Evolutionary conservation across 805 yeast species (phyloP).

Genomic region (Yarrowia bubula): DNA sequence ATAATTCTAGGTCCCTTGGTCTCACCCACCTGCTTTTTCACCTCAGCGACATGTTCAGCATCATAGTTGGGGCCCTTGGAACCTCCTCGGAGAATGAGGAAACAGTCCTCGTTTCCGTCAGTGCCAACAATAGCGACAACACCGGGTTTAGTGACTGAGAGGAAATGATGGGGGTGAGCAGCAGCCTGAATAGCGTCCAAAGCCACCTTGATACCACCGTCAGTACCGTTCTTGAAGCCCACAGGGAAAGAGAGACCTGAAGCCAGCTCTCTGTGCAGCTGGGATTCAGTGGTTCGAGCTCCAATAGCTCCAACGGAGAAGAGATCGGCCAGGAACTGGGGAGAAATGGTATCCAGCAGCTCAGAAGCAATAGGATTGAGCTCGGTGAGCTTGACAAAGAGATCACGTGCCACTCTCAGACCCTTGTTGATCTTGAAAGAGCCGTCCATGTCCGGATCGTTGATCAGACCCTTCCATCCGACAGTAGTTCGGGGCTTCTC

Average conservation of each 20-base stretch:
- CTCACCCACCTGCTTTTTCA: conserved; percentile 52
- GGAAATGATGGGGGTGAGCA: conserved; percentile 87
- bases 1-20: conserved; percentile 62
- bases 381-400: conserved; percentile 80
- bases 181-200: conserved; percentile 93
- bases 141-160: conserved; percentile 94
- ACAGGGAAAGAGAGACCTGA: conserved; percentile 97
- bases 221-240: conserved; percentile 98
- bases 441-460: conserved; percentile 94
- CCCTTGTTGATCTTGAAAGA: conserved; percentile 95
- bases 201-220: conserved; percentile 92
- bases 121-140: conserved; percentile 95
- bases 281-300: conserved; percentile 98
- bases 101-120: conserved; percentile 86
- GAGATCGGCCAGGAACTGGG: conserved; percentile 89
- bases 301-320: conserved; percentile 98
- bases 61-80: conserved; percentile 90
- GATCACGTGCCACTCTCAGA: conserved; percentile 78
- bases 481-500: conserved; percentile 99
- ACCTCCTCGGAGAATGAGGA: conserved; percentile 94
- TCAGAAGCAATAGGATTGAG: conserved; percentile 92
- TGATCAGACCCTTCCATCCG: conserved; percentile 98
- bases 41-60: conserved; percentile 63
- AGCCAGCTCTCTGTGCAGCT: conserved; percentile 93
- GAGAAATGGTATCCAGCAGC: conserved; percentile 96